Evolutionary conservation across 257 asterid genomes (phyloP).

Genomic region (Haberlea rhodopensis): DNA sequence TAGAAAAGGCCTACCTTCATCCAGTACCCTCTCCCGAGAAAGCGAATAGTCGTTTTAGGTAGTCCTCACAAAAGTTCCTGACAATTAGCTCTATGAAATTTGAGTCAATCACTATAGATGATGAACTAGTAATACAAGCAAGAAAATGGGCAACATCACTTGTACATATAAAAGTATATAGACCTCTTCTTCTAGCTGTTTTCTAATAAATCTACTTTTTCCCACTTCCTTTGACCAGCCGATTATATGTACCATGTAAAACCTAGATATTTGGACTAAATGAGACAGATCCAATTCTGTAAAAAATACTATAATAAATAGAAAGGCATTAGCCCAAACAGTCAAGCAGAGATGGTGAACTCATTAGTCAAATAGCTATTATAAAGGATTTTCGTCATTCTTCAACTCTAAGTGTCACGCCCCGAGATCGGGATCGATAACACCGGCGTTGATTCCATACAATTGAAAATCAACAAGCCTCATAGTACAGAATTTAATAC

Average conservation of each 20-base stretch:
- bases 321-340: background rate
- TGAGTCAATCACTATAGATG: constrained; percentile 25
- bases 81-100: constrained; percentile 51
- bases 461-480: no score
- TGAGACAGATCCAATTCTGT: background rate
- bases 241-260: constrained; percentile 2
- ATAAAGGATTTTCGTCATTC: background rate
- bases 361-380: background rate
- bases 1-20: constrained; percentile 45
- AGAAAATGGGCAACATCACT: constrained; percentile 5
- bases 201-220: constrained; percentile 10
- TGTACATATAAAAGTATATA: background rate
- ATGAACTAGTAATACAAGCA: background rate
- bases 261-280: constrained; percentile 10
- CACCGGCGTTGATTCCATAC: no score
- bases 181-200: background rate
- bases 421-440: no score
- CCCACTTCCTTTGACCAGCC: background rate
- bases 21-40: constrained; percentile 54
- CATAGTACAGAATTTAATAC: no score
- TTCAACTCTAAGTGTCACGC: no score
- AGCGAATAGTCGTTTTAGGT: constrained; percentile 37
- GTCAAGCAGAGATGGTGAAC: constrained; percentile 6
- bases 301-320: background rate
- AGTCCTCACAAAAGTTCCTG: constrained; percentile 58